phyloP scores from a whole-genome alignment of 345 rosid genomes.

The Linum tenue region DNA sequence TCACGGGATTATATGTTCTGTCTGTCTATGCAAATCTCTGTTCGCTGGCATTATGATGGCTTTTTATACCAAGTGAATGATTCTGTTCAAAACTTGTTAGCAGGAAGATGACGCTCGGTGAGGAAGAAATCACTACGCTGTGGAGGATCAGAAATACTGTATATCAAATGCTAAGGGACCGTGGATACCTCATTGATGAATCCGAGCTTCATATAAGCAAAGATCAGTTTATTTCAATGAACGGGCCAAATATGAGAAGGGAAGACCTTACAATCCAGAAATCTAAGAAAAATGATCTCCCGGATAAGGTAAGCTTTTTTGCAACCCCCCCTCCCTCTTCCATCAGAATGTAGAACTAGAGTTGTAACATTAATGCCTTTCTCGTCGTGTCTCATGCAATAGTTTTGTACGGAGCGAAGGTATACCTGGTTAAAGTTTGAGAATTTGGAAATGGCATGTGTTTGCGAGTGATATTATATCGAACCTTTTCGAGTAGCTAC shows the following conservation, averaged over 20 bases:
- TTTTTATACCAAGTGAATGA: too few species aligned
- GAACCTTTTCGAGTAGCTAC: too few species aligned
- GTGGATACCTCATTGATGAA: slow-evolving; percentile 63
- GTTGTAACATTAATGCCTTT: too few species aligned
- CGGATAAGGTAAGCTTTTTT: slow-evolving; percentile 44
- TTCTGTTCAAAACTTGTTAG: background rate
- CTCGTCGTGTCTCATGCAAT: too few species aligned
- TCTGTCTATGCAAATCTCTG: too few species aligned
- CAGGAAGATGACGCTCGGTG: slow-evolving; percentile 47
- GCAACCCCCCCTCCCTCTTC: background rate
- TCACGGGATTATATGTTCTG: too few species aligned
- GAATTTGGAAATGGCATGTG: too few species aligned
- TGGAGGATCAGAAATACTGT: slow-evolving; percentile 55
- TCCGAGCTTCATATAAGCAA: slow-evolving; percentile 45
- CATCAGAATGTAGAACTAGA: background rate
- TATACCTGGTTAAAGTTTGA: too few species aligned
- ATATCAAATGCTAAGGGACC: slow-evolving; percentile 74
- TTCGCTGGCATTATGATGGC: too few species aligned
- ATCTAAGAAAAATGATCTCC: slow-evolving; percentile 39
- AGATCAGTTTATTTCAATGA: slow-evolving; percentile 43
- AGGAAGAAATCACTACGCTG: slow-evolving; percentile 58
- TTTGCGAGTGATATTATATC: too few species aligned
- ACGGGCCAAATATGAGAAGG: slow-evolving; percentile 74
- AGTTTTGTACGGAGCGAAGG: too few species aligned
- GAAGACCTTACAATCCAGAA: slow-evolving; percentile 76